Evolutionary conservation across 192 early-diverging fungal genomes (phyloP), one percentile per base, ranked within the genome.

Genomic region (Rhizophagus prolifer): DNA sequence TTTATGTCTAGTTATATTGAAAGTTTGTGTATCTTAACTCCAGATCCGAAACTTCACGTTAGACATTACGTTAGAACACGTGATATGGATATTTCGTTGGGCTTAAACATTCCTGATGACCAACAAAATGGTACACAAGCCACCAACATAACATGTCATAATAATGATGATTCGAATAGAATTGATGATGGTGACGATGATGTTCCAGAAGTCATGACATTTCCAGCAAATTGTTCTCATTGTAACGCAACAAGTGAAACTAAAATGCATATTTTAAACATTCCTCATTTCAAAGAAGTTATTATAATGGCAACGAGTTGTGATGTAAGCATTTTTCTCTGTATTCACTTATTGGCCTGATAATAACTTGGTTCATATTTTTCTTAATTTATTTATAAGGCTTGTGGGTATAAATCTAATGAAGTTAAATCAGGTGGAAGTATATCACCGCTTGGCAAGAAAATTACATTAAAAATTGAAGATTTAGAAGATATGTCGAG

Each of bases 381-480:
- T 16, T 7, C 1, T 28, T 21, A 13, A 47, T 34, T 34, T 4
- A 46, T 19, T 46, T 38, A 31, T 9, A 26, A 72, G 19, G 25
- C 58, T 28, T 98, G 96, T 81, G 96, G 95, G 13, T 98, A 93
- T 88, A 97, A 96, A 88, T 92, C 89, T 65, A 98, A 97, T 82
- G 96, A 98, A 83, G 95, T 98, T 78, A 98, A 98, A 85, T 91
- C 95, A 72, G 95, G 96, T 67, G 95, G 96, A 16, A 87, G 95
- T 23, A 92, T 98, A 73, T 87, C 93, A 72, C 81, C 80, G 5
- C 81, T 87, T 77, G 96, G 95, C 66, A 92, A 88, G 78, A 87
- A 90, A 30, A 96, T 97, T 67, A 95, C 89, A 8, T 89, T 98
- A 44, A 90, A 86, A 61, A 85, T 98, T 66, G 90, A 90, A 74